These are phyloP conservation scores for Cladochytrium replicatum DNA, from an alignment of 192 early-diverging fungal species.

Conservation along the genomic window DNA sequence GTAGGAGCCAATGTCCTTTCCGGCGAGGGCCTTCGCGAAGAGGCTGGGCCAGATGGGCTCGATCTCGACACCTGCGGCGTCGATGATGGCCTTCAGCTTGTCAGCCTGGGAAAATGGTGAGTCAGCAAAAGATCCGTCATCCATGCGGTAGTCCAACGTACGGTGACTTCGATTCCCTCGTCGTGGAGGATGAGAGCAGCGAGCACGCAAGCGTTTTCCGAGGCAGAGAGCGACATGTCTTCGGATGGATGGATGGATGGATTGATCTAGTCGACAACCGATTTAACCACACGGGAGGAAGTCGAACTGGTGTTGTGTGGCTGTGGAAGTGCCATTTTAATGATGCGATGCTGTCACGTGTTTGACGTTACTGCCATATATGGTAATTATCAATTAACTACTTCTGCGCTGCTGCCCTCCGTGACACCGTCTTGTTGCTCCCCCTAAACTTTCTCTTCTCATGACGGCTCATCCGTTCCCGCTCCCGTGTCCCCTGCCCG, in stretches of 20 bases:
- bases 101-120: constrained; percentile 53
- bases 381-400: no score
- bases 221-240: constrained; percentile 40
- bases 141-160: constrained; percentile 33
- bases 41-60: constrained; percentile 92
- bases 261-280: no score
- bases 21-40: constrained; percentile 97
- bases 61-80: constrained; percentile 80
- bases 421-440: constrained; percentile 41
- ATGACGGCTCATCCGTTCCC: constrained; percentile 62
- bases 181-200: constrained; percentile 97
- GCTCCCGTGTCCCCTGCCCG: constrained; percentile 72
- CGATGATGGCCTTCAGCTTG: constrained; percentile 84
- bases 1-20: constrained; percentile 81
- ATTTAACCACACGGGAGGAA: no score
- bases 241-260: constrained; percentile 12
- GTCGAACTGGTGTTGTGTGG: no score
- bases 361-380: no score
- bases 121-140: neutral
- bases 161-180: constrained; percentile 93
- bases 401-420: constrained; percentile 12
- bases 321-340: no score
- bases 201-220: constrained; percentile 88
- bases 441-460: constrained; percentile 57
- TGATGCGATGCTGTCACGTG: no score